These are phyloP conservation scores for Chalara sp. DNA, from an alignment of 2,329 filamentous ascomycete genomes.

Conservation along the genomic window DNA sequence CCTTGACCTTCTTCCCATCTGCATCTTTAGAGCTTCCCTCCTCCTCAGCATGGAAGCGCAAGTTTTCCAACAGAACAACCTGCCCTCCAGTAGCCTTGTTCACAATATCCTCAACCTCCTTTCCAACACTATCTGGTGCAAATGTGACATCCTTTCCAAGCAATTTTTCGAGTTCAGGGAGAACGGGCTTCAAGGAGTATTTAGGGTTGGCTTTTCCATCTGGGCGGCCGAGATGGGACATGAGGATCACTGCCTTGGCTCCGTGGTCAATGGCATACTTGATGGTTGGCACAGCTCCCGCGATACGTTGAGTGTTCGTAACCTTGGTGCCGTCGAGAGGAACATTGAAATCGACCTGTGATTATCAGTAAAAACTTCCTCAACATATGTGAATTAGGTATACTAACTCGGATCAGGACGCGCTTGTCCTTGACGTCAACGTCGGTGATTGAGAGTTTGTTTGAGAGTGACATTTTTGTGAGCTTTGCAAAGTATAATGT, in stretches of 20 bases:
- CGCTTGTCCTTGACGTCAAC: constrained; percentile 97
- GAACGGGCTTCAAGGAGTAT: constrained; percentile 91
- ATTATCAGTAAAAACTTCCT: constrained; percentile 15
- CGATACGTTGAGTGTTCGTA: constrained; percentile 98
- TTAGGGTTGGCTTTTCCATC: constrained; percentile 85
- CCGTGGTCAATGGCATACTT: constrained; percentile 87
- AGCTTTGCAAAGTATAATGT: constrained; percentile 7
- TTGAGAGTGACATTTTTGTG: constrained; percentile 86
- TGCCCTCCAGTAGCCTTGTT: constrained; percentile 75
- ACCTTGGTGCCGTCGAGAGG: constrained; percentile 89
- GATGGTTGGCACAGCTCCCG: constrained; percentile 90
- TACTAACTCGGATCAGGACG: constrained; percentile 87
- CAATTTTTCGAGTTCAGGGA: constrained; percentile 85
- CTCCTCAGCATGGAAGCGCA: constrained; percentile 97
- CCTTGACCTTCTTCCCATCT: constrained; percentile 96
- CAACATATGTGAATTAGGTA: neutral
- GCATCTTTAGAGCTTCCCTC: constrained; percentile 93
- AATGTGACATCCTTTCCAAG: constrained; percentile 78
- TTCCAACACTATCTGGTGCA: constrained; percentile 82
- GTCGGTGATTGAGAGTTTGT: constrained; percentile 95
- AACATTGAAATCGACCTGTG: constrained; percentile 98
- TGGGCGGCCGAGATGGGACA: constrained; percentile 97
- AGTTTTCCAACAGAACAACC: constrained; percentile 90
- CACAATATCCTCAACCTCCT: constrained; percentile 83
- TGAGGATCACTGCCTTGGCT: constrained; percentile 88